Conservation (phyloP, 2,329 filamentous ascomycete species). For the Diaporthe velutina region DNA sequence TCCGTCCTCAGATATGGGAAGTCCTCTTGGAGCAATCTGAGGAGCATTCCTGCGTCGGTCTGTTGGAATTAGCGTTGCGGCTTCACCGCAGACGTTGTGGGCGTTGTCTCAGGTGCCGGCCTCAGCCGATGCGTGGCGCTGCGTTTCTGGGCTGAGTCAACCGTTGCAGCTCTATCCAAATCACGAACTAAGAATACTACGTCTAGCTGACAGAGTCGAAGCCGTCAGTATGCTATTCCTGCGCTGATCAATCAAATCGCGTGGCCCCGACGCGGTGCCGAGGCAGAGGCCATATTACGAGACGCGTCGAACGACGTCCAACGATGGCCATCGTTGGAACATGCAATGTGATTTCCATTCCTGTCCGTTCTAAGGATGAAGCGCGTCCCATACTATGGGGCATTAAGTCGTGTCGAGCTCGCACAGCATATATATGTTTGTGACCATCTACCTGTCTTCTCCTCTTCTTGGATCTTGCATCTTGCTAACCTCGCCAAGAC, state of each 20-base stretch:
- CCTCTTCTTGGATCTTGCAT: background rate
- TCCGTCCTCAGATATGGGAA: constrained; percentile 22
- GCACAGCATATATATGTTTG: constrained; percentile 21
- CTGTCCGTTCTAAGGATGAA: background rate
- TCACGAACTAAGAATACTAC: background rate
- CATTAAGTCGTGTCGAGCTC: background rate
- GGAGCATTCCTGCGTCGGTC: constrained; percentile 18
- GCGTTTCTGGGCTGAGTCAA: constrained; percentile 13
- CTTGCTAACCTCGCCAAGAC: constrained; percentile 6
- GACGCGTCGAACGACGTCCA: background rate
- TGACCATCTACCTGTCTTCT: constrained; percentile 17
- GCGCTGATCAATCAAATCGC: constrained; percentile 1
- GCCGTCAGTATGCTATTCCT: background rate
- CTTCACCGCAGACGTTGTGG: background rate
- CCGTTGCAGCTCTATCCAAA: constrained; percentile 16
- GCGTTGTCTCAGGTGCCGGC: constrained; percentile 27
- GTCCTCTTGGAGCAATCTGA: background rate
- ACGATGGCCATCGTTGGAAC: background rate
- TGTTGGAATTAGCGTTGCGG: constrained; percentile 12
- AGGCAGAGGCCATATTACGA: background rate
- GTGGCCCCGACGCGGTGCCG: background rate
- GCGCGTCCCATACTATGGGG: background rate
- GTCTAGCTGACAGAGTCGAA: background rate
- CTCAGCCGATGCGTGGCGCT: constrained; percentile 21
- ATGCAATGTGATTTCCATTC: constrained; percentile 24